Conservation (phyloP, 2,329 filamentous ascomycete species). For the Apiospora aurea region DNA sequence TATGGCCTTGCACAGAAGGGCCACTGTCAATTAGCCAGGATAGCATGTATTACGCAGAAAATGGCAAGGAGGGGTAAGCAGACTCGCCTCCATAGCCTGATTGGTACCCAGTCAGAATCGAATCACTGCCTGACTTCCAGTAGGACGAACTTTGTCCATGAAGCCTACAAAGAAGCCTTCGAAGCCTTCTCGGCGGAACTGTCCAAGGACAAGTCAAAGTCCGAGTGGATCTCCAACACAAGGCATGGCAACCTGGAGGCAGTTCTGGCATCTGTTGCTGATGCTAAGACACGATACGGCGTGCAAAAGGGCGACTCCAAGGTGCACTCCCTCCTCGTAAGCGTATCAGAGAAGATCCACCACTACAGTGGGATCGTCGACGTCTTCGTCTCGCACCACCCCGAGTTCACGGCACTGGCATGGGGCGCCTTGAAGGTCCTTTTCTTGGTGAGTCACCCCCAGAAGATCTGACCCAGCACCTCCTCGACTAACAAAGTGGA, state of each 20-base stretch:
- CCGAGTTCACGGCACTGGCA: background rate
- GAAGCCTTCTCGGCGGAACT: background rate
- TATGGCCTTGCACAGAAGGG: no score
- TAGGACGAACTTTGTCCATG: background rate
- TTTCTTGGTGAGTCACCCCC: background rate
- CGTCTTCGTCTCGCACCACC: constrained; percentile 11
- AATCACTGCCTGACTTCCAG: background rate
- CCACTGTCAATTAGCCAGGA: no score
- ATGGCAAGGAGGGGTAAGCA: background rate
- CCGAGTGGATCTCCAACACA: background rate
- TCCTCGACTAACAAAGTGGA: background rate
- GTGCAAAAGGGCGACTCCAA: background rate
- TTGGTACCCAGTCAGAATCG: background rate
- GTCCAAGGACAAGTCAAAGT: background rate
- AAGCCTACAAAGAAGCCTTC: background rate
- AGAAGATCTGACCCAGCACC: no score
- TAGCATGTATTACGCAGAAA: no score
- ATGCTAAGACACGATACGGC: background rate
- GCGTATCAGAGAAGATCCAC: constrained; percentile 9
- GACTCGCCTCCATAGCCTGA: background rate
- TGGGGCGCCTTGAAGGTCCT: constrained; percentile 15
- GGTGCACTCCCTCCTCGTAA: background rate
- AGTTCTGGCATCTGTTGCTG: background rate
- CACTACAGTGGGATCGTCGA: constrained; percentile 14
- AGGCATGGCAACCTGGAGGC: background rate